Base-by-base conservation (phyloP, 805 yeast genomes). In the Hanseniaspora lachancei region DNA sequence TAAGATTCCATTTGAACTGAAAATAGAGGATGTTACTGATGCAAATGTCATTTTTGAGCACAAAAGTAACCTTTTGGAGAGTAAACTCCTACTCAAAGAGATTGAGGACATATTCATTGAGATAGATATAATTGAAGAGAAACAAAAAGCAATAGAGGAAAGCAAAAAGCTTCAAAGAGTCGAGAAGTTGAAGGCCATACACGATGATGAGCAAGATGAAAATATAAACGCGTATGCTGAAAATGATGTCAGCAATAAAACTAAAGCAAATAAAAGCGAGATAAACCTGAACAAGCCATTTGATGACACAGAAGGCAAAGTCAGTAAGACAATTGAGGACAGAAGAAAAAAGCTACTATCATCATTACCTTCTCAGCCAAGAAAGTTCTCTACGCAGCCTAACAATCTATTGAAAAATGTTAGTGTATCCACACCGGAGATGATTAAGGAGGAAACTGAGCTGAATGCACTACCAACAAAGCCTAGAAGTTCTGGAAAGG, bases 291-390 rank as follows among this genome's bases (percentile, higher is more conserved):
- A 32, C 10, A 35, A 50, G n/a, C 41, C 48, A 10, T n/a, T 42
- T 4, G 35, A 21, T 6, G 29, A 41, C 8, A 20, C 8, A 2
- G 29, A 41, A 15, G 41, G 34, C 12, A 51, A 51, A 23, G 44
- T 51, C n/a, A 24, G 44, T 2, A 53, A 53, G 16, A 20, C 20
- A 5, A 48, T 38, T 5, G 56, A 53, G 23, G 56, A 53, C 16
- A 53, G 56, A 53, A 53, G 56, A 53, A 53, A 36, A n/a, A 53
- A 53, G 15, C 27, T 53, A 5, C 24, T 53, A 15, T 53, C 56
- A 2, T 44, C 50, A 16, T 39, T 53, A 24, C 56, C 56, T 13
- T 53, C 56, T 8, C 56, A 53, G n/a, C 56, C 56, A 35, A 53
- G 56, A 39, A 53, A 53, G 35, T 42, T 53, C 16, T 48, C 50